Evolutionary conservation across 2,329 filamentous ascomycete genomes (phyloP).

Genomic region (Fusarium robinianum): DNA sequence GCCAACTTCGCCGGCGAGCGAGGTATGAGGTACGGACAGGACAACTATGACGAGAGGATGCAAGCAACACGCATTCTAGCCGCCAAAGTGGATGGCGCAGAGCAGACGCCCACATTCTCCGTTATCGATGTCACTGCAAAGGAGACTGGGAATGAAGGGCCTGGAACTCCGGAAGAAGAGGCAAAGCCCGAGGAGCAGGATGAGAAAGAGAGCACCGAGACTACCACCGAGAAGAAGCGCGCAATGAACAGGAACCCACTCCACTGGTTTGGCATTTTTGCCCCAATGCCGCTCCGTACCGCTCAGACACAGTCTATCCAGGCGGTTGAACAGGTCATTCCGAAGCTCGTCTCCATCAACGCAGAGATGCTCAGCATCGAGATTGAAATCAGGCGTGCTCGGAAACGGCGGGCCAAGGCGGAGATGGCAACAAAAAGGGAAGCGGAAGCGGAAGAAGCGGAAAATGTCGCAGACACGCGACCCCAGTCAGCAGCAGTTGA

Average conservation of each 20-base stretch:
- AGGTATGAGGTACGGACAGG: slow-evolving; percentile 67
- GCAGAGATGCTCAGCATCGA: slow-evolving; percentile 68
- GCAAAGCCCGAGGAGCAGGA: slow-evolving; percentile 12
- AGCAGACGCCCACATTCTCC: slow-evolving; percentile 26
- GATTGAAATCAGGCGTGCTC: slow-evolving; percentile 67
- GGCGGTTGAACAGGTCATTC: slow-evolving; percentile 61
- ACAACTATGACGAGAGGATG: slow-evolving; percentile 76
- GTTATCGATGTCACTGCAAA: slow-evolving; percentile 14
- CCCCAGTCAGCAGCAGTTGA: slow-evolving; percentile 15
- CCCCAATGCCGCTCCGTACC: slow-evolving; percentile 56
- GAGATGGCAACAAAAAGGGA: slow-evolving; percentile 43
- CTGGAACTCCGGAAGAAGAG: neutral
- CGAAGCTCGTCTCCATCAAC: slow-evolving; percentile 60
- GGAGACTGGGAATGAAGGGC: slow-evolving; percentile 9
- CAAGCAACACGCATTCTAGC: slow-evolving; percentile 58
- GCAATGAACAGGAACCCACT: slow-evolving; percentile 50
- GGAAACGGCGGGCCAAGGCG: slow-evolving; percentile 58
- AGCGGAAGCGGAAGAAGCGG: slow-evolving; percentile 3
- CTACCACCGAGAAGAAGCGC: slow-evolving; percentile 19
- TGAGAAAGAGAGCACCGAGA: slow-evolving; percentile 11
- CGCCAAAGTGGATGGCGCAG: slow-evolving; percentile 20
- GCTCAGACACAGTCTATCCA: slow-evolving; percentile 64
- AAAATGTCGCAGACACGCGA: slow-evolving; percentile 2
- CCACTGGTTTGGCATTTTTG: slow-evolving; percentile 60
- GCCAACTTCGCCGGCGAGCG: slow-evolving; percentile 74